Evolutionary conservation across 306 rosid species (phyloP), one percentile per base, ranked within the genome.

Genomic region (Gleditsia sinensis): DNA sequence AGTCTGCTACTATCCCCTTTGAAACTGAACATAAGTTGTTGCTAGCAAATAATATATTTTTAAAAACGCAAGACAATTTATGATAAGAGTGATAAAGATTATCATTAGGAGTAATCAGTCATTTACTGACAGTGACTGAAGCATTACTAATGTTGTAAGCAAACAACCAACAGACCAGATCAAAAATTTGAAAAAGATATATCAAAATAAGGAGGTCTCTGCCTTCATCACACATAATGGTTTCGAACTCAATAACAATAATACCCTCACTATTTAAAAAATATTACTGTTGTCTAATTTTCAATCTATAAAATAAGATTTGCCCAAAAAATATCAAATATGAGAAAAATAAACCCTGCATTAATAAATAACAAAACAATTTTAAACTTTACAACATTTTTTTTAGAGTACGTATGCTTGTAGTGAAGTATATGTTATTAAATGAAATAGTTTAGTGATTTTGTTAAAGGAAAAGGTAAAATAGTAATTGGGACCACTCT

Each of bases 41-140:
- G 69, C 60, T 34, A 16, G 75, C 55, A 68, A 40, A 59, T 71
- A 40, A 59, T 71, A 60, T 33, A 39, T 46, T 12, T 13, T 5
- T 11, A 51, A 17, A 19, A 42, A 10, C 25, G 45, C 20, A 56
- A 61, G n/a, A 28, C 59, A 69, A 54, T 55, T 49, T 27, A 30
- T 25, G 39, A 45, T 36, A 62, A 68, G 40, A 69, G 58, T 23
- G 23, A 34, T 56, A 77, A 30, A 19, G 55, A 46, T 19, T 54
- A 36, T 65, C 58, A 14, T 33, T 62, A 42, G 54, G 71, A 56
- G 67, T 54, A 46, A 61, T 60, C 46, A 61, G 58, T 39, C 46
- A 71, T 27, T 68, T 78, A 66, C 57, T 46, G 39, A 60, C 55
- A 71, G 33, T 23, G 60, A 59, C 28, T 50, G 34, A 79, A 75